phyloP scores from a whole-genome alignment of 2,329 filamentous ascomycete genomes.

The Fusarium sp. region DNA sequence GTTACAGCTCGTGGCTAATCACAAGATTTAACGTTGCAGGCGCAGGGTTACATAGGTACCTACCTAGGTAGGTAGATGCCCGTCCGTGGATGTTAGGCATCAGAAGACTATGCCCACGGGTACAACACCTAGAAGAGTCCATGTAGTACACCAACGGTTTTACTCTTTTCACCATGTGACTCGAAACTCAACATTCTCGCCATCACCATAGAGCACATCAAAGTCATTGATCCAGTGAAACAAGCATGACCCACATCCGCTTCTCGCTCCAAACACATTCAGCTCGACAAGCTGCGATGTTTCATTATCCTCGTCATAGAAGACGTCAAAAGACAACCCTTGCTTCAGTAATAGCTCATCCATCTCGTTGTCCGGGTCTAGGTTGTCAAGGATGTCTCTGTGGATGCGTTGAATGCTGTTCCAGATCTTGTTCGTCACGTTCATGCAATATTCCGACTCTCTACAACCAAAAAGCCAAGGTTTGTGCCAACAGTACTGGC shows the following conservation, averaged over 20 bases:
- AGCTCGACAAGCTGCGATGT: slow-evolving; percentile 54
- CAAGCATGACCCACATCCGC: slow-evolving; percentile 57
- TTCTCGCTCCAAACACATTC: slow-evolving; percentile 58
- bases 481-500: slow-evolving; percentile 56
- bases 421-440: slow-evolving; percentile 30
- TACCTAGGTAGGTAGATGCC: too few relatives aligned
- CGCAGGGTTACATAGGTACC: too few relatives aligned
- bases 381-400: slow-evolving; percentile 10
- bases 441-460: slow-evolving; percentile 11
- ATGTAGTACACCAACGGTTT: background rate
- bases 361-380: slow-evolving; percentile 22
- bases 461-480: slow-evolving; percentile 46
- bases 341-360: slow-evolving; percentile 50
- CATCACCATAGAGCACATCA: slow-evolving; percentile 13
- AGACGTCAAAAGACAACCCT: slow-evolving; percentile 58
- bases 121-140: background rate
- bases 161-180: slow-evolving; percentile 9
- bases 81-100: background rate
- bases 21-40: slow-evolving; percentile 1
- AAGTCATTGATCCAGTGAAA: slow-evolving; percentile 55
- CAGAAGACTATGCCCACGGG: background rate
- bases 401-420: slow-evolving; percentile 16
- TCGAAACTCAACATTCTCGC: slow-evolving; percentile 15
- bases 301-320: slow-evolving; percentile 47
- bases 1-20: slow-evolving; percentile 12